Evolutionary conservation across 2,329 filamentous ascomycete genomes (phyloP).

Genomic region (Monilinia fructigena): DNA sequence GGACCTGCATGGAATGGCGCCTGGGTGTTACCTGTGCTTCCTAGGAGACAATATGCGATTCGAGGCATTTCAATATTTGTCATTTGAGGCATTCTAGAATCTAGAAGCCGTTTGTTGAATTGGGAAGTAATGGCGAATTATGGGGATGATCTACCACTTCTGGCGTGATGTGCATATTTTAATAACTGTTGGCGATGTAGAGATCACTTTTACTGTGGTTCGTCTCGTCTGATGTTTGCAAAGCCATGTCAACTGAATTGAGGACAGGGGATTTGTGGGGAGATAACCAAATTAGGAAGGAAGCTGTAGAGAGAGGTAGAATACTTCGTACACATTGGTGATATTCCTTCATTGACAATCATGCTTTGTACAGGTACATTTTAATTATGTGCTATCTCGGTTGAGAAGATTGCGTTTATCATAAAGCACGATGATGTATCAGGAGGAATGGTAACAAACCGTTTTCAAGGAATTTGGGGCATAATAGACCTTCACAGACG

Average conservation of each 20-base stretch:
- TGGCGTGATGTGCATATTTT: neutral
- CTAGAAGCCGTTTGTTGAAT: neutral
- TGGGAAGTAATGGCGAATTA: neutral
- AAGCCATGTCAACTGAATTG: neutral
- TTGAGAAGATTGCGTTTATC: neutral
- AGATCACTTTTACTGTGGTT: neutral
- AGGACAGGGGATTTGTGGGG: neutral
- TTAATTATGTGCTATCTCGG: neutral
- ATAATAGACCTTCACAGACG: neutral
- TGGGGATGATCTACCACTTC: neutral
- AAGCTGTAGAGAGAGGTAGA: neutral
- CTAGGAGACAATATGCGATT: neutral
- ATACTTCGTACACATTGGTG: neutral
- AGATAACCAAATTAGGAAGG: neutral
- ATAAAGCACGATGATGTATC: constrained; percentile 1
- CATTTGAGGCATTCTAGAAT: neutral
- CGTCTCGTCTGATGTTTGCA: constrained; percentile 2
- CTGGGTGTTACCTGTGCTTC: constrained; percentile 11
- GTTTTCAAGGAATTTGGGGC: neutral
- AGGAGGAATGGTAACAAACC: neutral
- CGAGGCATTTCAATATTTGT: neutral
- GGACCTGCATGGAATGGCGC: constrained; percentile 19
- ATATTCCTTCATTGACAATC: neutral
- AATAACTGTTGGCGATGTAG: constrained; percentile 1
- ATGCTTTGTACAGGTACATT: constrained; percentile 5